These are phyloP conservation scores for Aspergillus steynii DNA, from an alignment of 495 filamentous ascomycete genomes.

Conservation along the genomic window DNA sequence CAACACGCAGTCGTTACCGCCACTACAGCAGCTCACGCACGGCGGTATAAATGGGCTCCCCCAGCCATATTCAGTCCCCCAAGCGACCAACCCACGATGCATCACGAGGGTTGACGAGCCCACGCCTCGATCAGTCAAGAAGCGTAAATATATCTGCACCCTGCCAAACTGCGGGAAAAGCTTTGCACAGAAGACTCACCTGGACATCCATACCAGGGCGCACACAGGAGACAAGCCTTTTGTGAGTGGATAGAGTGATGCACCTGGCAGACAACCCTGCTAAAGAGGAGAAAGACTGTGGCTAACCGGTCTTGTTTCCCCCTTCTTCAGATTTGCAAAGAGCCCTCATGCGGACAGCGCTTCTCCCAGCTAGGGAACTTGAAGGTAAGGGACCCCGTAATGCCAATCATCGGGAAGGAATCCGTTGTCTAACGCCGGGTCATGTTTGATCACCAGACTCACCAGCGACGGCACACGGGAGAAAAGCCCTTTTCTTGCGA, in stretches of 20 bases:
- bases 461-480: conserved; percentile 83
- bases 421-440: neutral
- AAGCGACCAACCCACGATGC: conserved; percentile 22
- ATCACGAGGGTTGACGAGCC: conserved; percentile 30
- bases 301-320: conserved; percentile 1
- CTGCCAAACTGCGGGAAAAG: conserved; percentile 75
- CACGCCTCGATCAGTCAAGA: conserved; percentile 37
- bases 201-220: conserved; percentile 86
- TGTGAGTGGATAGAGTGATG: conserved; percentile 53
- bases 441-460: conserved; percentile 54
- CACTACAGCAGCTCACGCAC: conserved; percentile 36
- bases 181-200: conserved; percentile 90
- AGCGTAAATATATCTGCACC: conserved; percentile 68
- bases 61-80: conserved; percentile 29
- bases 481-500: conserved; percentile 85
- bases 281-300: neutral
- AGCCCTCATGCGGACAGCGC: conserved; percentile 71
- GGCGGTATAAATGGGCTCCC: conserved; percentile 23
- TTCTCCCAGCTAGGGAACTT: conserved; percentile 90
- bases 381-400: conserved; percentile 57
- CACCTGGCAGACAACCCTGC: neutral
- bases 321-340: conserved; percentile 63
- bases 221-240: conserved; percentile 93
- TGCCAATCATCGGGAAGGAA: neutral
- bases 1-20: conserved; percentile 34